Evolutionary conservation across 163 green algal species (phyloP), one percentile per base, ranked within the genome.

Genomic region (Chlorella variabilis): DNA sequence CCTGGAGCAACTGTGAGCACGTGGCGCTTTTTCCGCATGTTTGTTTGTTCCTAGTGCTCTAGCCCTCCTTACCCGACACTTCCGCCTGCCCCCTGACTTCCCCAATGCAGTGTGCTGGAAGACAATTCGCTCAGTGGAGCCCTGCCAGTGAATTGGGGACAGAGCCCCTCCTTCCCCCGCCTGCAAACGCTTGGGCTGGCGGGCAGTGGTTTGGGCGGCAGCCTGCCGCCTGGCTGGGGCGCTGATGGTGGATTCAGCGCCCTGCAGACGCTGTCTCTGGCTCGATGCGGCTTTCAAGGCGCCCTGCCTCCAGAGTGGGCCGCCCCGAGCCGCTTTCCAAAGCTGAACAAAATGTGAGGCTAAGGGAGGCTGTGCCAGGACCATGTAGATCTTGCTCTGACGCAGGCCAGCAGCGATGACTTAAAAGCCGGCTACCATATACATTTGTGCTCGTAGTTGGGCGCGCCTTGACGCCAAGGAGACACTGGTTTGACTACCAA

Each of bases 251-350:
- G 73, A 36, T 69, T 80, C 66, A 23, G 21, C 38, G 6, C 21
- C 34, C 23, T 49, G n/a, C 27, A 67, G 7, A 67, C 27, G 5
- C 59, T 34, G 27, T 9, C 54, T 2, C 73, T 68, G 56, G 36
- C 56, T 1, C 18, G n/a, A 6, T 61, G 59, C 38, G 36, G 33
- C 25, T 34, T 80, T 36, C 11, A 17, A 15, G 73, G 73, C n/a
- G 27, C 20, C 4, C 73, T 80, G 73, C 73, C 73, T 2, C 31
- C 45, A 34, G 38, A 23, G 48, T 88, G 84, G 84, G 84, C 73
- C 74, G 39, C 17, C 48, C 77, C 80, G 0, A 68, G 65, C 33
- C 74, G 65, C 49, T 80, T 87, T 4, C 36, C 78, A 33, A 59
- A 45, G 49, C 80, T 88, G 33, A 17, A 34, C 29, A 49, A 27